Base-by-base conservation (phyloP, 306 rosid species). In the Pterocarpus macrocarpus region DNA sequence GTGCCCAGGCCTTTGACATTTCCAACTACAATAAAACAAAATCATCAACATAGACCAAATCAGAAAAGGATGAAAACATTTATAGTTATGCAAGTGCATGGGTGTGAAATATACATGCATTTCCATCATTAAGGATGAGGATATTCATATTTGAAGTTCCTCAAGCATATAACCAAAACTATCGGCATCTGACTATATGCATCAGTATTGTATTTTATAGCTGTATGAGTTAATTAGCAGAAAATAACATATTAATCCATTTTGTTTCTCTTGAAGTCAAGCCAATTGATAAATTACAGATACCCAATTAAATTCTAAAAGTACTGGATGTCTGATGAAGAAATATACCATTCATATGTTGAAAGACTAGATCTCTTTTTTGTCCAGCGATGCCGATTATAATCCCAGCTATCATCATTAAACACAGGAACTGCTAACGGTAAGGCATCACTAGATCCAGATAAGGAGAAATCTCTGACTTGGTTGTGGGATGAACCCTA, bases 1-100 rank as follows among this genome's bases (percentile, higher is more conserved):
- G 86, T 94, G 98, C 66, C 97, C 97, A 59, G 97, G 98, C 84
- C 86, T 86, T 64, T 81, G 88, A 78, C 98, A 94, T 87, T 88
- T 94, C 97, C 95, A 94, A 87, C 98, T 94, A 84, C 82, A 82
- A 76, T 69, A 69, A 50, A 79, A 80, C 69, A 86, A 71, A 71
- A 47, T n/a, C 22, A 65, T 79, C 80, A 83, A 64, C 11, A 80
- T 36, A 56, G 72, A 49, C 63, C 80, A 53, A 82, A 71, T 53
- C 70, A 58, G 44, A 86, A 73, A 75, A 58, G 50, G 72, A 36
- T 14, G 28, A 73, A 32, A 2, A 39, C 10, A 58, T 14, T 53
- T 5, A 74, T 43, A 41, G 66, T 28, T 53, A 39, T 68, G 62
- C 36, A 78, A 44, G 62, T 22, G 79, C 28, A 59, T 78, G 36